A percentile compares a stretch with the other conserved stretches of the same genome.
These are phyloP conservation scores for Pleomassaria siparia DNA, from an alignment of 2,329 filamentous ascomycete genomes.

Conservation along the genomic window DNA sequence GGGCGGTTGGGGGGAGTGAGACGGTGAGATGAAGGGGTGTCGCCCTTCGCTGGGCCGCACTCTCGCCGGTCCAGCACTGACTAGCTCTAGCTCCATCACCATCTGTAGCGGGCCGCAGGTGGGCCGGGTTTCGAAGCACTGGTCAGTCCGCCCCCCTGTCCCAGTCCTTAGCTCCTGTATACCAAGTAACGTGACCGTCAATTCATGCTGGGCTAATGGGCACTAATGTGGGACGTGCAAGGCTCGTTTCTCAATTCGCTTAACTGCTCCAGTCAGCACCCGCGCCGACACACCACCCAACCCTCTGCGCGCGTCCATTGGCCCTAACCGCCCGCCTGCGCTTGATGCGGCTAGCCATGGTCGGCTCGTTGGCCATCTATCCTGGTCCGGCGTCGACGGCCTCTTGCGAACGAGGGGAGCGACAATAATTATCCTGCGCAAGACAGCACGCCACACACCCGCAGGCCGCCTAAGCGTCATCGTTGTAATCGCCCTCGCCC, in stretches of 20 bases:
- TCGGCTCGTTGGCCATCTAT: background rate
- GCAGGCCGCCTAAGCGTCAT: constrained; percentile 9
- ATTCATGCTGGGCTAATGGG: constrained; percentile 16
- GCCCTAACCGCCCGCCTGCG: constrained; percentile 8
- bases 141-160: constrained; percentile 7
- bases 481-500: constrained; percentile 8
- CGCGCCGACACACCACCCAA: constrained; percentile 15
- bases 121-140: constrained; percentile 9
- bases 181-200: constrained; percentile 12
- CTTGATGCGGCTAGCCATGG: background rate
- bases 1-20: background rate
- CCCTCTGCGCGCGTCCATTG: constrained; percentile 24
- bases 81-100: constrained; percentile 6
- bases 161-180: background rate
- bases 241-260: constrained; percentile 12
- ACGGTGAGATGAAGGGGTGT: constrained; percentile 1
- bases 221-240: constrained; percentile 11
- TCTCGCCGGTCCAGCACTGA: background rate
- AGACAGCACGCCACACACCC: constrained; percentile 4
- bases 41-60: background rate
- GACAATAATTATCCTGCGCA: background rate
- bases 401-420: background rate
- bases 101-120: constrained; percentile 16
- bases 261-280: constrained; percentile 20
- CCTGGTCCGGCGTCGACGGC: background rate